Conservation (phyloP, 2,329 filamentous ascomycete species). For the Claviceps fusiformis region DNA sequence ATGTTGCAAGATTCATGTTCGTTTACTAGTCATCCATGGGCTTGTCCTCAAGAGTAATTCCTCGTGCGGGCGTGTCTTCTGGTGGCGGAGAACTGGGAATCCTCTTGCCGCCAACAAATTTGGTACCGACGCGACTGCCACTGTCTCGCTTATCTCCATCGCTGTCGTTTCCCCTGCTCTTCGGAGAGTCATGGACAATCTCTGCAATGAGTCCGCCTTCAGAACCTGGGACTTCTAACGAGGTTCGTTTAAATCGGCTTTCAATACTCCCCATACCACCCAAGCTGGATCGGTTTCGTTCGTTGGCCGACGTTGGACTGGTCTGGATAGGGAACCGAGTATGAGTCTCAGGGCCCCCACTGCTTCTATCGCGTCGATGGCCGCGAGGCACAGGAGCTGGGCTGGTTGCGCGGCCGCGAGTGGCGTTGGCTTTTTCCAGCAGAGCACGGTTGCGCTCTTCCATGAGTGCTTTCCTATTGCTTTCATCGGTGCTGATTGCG, state of each 20-base stretch:
- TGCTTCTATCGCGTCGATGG: constrained; percentile 72
- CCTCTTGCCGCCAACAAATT: constrained; percentile 37
- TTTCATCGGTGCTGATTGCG: constrained; percentile 89
- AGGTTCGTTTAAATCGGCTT: constrained; percentile 42
- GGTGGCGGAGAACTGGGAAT: constrained; percentile 18
- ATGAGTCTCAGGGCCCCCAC: constrained; percentile 56
- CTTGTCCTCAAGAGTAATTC: constrained; percentile 37
- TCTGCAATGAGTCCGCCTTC: constrained; percentile 26
- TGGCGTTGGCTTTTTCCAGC: constrained; percentile 49
- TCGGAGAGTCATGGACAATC: constrained; percentile 23
- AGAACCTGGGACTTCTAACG: constrained; percentile 67
- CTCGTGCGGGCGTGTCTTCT: constrained; percentile 21
- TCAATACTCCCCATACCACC: constrained; percentile 31
- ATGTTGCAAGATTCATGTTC: not conserved
- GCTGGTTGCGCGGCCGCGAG: constrained; percentile 60
- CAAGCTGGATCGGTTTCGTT: constrained; percentile 36
- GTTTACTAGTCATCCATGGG: constrained; percentile 35
- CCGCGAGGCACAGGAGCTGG: constrained; percentile 49
- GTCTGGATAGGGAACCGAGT: constrained; percentile 78
- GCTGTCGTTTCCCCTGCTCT: constrained; percentile 11
- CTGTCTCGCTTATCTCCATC: constrained; percentile 50
- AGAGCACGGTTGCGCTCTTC: constrained; percentile 82
- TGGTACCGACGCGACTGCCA: constrained; percentile 30
- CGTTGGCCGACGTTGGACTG: constrained; percentile 40
- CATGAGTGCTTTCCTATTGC: constrained; percentile 84